Evolutionary conservation across 768 basidiomycete species (phyloP).

Genomic region (Dendrothele bispora): DNA sequence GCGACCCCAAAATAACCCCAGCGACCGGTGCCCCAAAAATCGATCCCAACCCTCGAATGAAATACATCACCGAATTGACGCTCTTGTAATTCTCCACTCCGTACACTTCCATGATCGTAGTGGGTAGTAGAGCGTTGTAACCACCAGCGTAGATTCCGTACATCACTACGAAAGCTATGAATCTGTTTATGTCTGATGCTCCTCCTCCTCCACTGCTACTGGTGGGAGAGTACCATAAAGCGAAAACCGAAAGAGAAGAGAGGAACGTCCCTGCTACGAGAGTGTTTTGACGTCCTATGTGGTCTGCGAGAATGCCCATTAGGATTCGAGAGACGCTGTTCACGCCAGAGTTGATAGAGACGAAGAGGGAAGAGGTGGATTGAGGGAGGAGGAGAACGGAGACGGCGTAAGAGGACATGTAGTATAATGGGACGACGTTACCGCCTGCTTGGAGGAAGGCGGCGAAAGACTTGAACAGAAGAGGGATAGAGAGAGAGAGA

Average conservation of each 20-base stretch:
- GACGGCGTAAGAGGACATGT: conserved; percentile 40
- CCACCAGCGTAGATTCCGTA: conserved; percentile 46
- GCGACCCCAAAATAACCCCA: conserved; percentile 38
- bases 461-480: conserved; percentile 28
- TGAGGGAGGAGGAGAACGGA: conserved; percentile 37
- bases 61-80: conserved; percentile 41
- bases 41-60: conserved; percentile 40
- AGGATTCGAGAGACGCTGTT: conserved; percentile 39
- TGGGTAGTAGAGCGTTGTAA: conserved; percentile 44
- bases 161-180: conserved; percentile 37
- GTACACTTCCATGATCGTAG: conserved; percentile 43
- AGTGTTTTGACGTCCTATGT: conserved; percentile 44
- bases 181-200: no score
- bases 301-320: conserved; percentile 44
- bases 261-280: conserved; percentile 37
- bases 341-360: conserved; percentile 42
- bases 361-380: conserved; percentile 34
- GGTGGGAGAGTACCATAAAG: conserved; percentile 39
- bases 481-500: not conserved
- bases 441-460: conserved; percentile 45
- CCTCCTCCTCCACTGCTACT: no score
- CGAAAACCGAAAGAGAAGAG: conserved; percentile 37
- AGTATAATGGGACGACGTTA: conserved; percentile 44
- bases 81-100: conserved; percentile 41
- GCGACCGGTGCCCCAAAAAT: conserved; percentile 42